Evolutionary conservation across 441 rosid genomes (phyloP), one percentile per base, ranked within the genome.

Genomic region (Theobroma grandiflorum): DNA sequence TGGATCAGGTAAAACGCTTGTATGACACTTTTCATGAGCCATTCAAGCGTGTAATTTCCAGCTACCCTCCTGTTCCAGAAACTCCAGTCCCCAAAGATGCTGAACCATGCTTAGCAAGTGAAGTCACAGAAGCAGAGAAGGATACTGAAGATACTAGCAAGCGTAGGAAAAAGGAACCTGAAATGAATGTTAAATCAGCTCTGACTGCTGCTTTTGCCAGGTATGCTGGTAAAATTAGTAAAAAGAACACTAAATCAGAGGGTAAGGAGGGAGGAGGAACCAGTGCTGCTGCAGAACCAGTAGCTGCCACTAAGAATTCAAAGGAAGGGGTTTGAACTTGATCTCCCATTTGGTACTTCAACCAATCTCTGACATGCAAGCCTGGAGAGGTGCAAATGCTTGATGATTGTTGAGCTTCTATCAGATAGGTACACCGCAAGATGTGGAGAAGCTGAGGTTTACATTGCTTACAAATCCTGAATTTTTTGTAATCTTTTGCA

Each of bases 1-100:
- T 72, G 79, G 40, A 61, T 76, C 81, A 92, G 99, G 99, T 95
- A 68, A 97, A 88, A 82, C 91, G 98, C 81, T 86, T 97, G 87
- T 83, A 95, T 75, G 98, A 95, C 79, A 89, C 99, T 63, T 94
- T 97, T 86, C 99, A 97, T 42, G 99, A 97, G 79, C 99, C 99
- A 74, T 97, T 95, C 88, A 94, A 93, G 92, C 97, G 96, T 42
- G 84, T 78, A 15, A 79, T 85, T 83, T 79, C 92, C 43, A 86
- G 86, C 80, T 85, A 84, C 52, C 89, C 90, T 47, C 57, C 84
- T 69, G 82, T 86, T 84, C 80, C 89, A 12, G 94, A 91, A 84
- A 81, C 88, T 78, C 79, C 89, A 33, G 42, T 80, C 3, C 78
- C 67, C 66, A 82, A 89, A 65, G 86, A 82, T 64, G 22, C 72